phyloP scores from a whole-genome alignment of 257 asterid genomes.

The Knoxia roxburghii region DNA sequence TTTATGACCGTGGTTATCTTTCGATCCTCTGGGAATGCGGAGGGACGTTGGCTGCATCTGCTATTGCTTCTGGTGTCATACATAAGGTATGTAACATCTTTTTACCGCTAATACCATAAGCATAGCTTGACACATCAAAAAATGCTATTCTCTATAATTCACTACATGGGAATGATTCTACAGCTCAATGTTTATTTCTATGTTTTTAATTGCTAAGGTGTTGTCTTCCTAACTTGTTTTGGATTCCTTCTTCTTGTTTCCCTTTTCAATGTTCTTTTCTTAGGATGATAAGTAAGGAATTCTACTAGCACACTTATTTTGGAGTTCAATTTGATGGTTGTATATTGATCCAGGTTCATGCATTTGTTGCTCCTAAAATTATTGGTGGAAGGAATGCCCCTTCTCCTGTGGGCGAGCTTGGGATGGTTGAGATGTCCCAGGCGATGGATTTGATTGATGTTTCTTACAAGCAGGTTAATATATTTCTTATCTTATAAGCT shows the following conservation, averaged over 20 bases:
- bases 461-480: slow-evolving; percentile 69
- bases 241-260: neutral
- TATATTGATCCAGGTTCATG: slow-evolving; percentile 59
- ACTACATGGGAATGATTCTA: neutral
- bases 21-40: slow-evolving; percentile 98
- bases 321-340: neutral
- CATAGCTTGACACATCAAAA: slow-evolving; percentile 2
- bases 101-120: neutral
- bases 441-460: slow-evolving; percentile 81
- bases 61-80: slow-evolving; percentile 78
- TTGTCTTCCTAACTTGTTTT: neutral
- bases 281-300: neutral
- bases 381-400: slow-evolving; percentile 95
- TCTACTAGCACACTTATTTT: neutral
- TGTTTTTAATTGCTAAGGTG: neutral
- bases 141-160: neutral
- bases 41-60: slow-evolving; percentile 94
- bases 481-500: slow-evolving; percentile 9
- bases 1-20: slow-evolving; percentile 89
- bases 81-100: slow-evolving; percentile 56
- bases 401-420: slow-evolving; percentile 93
- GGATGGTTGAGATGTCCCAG: slow-evolving; percentile 99
- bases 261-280: neutral
- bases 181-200: neutral
- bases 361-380: slow-evolving; percentile 94